Evolutionary conservation across 2,329 filamentous ascomycete species (phyloP), one percentile per base, ranked within the genome.

Genomic region (Arthroderma sp.): DNA sequence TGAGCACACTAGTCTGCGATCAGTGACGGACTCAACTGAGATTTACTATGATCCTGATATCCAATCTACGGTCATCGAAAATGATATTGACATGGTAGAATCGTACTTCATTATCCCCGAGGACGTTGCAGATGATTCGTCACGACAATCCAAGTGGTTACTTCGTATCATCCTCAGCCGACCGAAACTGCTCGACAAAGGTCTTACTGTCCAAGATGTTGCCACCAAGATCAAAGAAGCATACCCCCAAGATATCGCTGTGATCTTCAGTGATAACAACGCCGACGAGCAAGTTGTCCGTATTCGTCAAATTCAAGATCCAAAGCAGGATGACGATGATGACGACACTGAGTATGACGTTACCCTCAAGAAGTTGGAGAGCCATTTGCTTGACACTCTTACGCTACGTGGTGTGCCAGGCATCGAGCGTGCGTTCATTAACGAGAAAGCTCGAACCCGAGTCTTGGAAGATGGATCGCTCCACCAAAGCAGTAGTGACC

Each of bases 231-330:
- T 98, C 74, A 95, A 94, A 76, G 83, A 91, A 63, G 85, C 90
- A 56, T 98, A 95, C 68, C 80, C 83, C 19, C 83, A 80, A 61
- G 90, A 95, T 71, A 77, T 97, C 65, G 89, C 89, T 13, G 85
- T 98, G 63, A 91, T 98, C 60, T 95, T 95, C 78, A 95, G 90
- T 73, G 93, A 98, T 72, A 93, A 96, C 77, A 98, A 98, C 71
- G 91, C 91, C 8, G 91, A 96, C 63, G 85, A 94, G 69, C 90
- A 94, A 70, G 86, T 97, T 49, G 89, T 98, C 65, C 93, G 93
- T 70, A 86, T 96, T 63, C 87, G 93, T 62, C 86, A 91, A 66
- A 83, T 94, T 61, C 77, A 80, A 65, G 78, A 82, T 61, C 80
- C 82, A 53, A 85, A 86, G 53, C 82, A 85, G 49, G 86, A 88